Percentiles rank a stretch among this genome's conserved stretches.
Conservation (phyloP, 768 basidiomycete genomes). For the Lactarius akahatsu region DNA sequence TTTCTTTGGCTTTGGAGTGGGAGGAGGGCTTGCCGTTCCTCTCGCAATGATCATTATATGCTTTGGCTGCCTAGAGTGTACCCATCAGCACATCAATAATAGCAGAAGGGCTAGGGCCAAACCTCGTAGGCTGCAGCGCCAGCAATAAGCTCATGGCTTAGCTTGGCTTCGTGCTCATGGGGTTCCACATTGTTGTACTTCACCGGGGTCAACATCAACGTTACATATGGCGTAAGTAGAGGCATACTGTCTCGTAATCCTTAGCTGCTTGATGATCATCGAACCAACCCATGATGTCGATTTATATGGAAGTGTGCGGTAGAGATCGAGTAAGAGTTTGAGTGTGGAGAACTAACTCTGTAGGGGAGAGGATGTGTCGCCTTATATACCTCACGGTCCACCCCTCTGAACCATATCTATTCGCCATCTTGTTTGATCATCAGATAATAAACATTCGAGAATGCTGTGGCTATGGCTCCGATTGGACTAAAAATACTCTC, state of each 20-base stretch:
- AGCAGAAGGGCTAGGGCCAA: neutral
- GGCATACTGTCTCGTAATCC: neutral
- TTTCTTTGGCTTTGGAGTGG: constrained; percentile 60
- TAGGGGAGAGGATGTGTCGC: neutral
- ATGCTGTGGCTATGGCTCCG: neutral
- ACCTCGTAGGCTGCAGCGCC: constrained; percentile 68
- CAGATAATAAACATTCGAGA: constrained; percentile 1
- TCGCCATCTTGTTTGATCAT: constrained; percentile 1
- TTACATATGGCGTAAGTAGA: neutral
- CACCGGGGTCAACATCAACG: neutral
- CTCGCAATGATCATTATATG: constrained; percentile 54
- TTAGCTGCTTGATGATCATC: neutral
- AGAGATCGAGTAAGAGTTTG: no score
- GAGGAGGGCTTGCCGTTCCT: constrained; percentile 47
- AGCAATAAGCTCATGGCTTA: constrained; percentile 67
- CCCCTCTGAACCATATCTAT: constrained; percentile 1
- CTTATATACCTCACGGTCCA: constrained; percentile 14
- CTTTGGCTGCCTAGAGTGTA: constrained; percentile 55
- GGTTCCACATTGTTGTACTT: neutral
- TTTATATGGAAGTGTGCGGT: neutral
- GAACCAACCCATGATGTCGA: constrained; percentile 15
- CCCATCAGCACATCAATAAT: neutral
- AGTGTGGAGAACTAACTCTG: neutral
- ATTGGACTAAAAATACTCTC: neutral
- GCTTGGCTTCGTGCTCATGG: constrained; percentile 48